Evolutionary conservation across 148 eudicot genomes (phyloP), one percentile per base, ranked within the genome.

Genomic region (Dysphania ambrosioides): DNA sequence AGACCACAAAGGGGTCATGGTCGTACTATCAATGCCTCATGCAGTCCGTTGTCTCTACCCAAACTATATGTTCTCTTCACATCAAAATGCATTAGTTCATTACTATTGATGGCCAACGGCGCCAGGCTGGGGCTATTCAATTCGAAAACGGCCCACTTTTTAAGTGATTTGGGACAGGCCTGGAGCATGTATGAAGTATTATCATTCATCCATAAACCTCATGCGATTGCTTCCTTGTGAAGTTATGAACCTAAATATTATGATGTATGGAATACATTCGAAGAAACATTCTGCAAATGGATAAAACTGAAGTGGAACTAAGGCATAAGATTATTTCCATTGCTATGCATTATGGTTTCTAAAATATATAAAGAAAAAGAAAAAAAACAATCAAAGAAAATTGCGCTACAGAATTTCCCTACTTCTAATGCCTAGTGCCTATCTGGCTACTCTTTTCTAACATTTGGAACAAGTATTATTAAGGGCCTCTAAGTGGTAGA

Each of bases 401-500:
- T 40, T 49, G 27, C 12, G 23, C 75, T 71, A 61, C 47, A 27
- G 32, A 60, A 24, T 60, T 27, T 61, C 63, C 38, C 73, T 67
- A 78, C 62, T 8, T 35, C 72, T 66, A 75, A 18, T 34, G 29
- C 61, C 53, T 47, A 2, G 21, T 59, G 34, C 31, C 56, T 69
- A 70, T 30, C 63, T 6, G 40, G 8, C 70, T 66, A 66, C 16
- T 8, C 49, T 23, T 40, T 65, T 47, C 68, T 65, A 65, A 65
- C 27, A 9, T 34, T 42, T 69, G 47, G 21, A 79, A 68, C 26
- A 42, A 29, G 44, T 35, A 15, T 70, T 79, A 79, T 75, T 75
- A 47, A 59, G 61, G 35, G 70, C 68, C 81, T 73, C n/a, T n/a
- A n/a, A 68, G 61, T 74, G 78, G 56, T 41, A 55, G 36, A 66